Evolutionary conservation across 352 stramenopile species (phyloP).

Genomic region (Globisporangium orthogonon): DNA sequence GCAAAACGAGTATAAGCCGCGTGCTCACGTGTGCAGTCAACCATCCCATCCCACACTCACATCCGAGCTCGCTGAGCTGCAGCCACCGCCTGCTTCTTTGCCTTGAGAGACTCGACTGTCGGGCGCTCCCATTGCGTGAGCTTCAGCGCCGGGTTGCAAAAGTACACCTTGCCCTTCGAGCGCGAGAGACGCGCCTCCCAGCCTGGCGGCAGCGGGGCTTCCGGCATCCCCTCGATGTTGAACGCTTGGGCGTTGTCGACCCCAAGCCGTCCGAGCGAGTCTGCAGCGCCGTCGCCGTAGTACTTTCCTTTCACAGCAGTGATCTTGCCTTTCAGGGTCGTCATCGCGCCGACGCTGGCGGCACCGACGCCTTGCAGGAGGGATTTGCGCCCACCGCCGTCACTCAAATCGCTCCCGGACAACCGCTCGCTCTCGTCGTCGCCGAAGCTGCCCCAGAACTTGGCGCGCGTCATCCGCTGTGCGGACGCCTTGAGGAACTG

Average conservation of each 20-base stretch:
- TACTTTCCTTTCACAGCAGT: constrained; percentile 81
- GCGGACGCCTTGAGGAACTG: constrained; percentile 75
- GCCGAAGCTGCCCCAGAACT: constrained; percentile 44
- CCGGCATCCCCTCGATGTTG: constrained; percentile 59
- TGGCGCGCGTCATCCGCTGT: constrained; percentile 50
- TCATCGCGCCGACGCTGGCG: constrained; percentile 51
- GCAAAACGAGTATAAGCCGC: not conserved
- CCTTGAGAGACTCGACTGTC: constrained; percentile 50
- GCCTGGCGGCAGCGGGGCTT: constrained; percentile 50
- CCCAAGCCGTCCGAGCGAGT: constrained; percentile 6
- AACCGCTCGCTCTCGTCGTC: constrained; percentile 42
- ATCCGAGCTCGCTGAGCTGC: constrained; percentile 33
- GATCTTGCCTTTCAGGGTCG: constrained; percentile 63
- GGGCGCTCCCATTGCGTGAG: constrained; percentile 85
- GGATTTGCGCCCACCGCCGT: constrained; percentile 37
- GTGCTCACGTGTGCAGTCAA: constrained; percentile 5
- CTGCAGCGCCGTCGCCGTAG: constrained; percentile 25
- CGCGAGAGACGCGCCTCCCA: constrained; percentile 78
- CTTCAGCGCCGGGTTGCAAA: constrained; percentile 65
- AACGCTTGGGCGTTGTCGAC: constrained; percentile 31
- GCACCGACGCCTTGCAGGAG: constrained; percentile 65
- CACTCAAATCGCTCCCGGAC: constrained; percentile 39
- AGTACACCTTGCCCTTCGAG: constrained; percentile 85
- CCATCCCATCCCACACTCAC: constrained; percentile 12
- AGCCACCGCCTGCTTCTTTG: constrained; percentile 43